Conservation (phyloP, 257 asterid genomes). For the Nicotiana attenuata region DNA sequence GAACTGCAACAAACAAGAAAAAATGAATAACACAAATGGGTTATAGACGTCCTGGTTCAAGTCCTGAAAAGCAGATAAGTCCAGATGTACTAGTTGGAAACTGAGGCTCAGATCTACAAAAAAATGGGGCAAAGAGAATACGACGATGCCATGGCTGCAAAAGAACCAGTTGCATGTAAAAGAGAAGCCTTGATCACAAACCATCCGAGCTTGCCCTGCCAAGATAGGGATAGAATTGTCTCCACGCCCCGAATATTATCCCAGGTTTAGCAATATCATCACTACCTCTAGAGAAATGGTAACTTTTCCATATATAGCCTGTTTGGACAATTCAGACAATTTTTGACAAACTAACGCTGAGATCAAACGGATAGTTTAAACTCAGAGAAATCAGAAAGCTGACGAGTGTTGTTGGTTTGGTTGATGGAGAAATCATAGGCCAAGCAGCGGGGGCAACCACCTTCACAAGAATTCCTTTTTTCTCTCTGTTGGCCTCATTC, state of each 20-base stretch:
- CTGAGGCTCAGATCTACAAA: not conserved
- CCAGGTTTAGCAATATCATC: not conserved
- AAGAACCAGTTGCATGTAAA: slow-evolving; percentile 1
- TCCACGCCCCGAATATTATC: not conserved
- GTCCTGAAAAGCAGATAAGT: not conserved
- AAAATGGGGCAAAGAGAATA: not conserved
- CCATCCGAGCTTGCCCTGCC: not conserved
- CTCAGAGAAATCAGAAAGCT: not conserved
- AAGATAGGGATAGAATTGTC: not conserved
- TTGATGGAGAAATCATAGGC: not conserved
- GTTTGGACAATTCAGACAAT: not conserved
- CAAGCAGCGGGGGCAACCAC: not conserved
- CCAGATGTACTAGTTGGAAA: not conserved
- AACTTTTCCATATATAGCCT: not conserved
- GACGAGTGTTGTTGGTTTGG: not conserved
- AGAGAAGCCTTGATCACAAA: not conserved
- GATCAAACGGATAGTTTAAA: not conserved
- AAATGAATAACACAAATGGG: not conserved
- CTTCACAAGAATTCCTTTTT: not conserved
- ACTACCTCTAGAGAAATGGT: not conserved
- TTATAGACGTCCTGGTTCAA: not conserved
- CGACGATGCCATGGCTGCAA: not conserved
- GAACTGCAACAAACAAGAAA: too few species aligned
- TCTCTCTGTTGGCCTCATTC: not conserved
- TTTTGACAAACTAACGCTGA: not conserved